A percentile compares a stretch with the other conserved stretches of the same genome.
Conservation (phyloP, 257 asterid species). For the Gardenia jasminoides region DNA sequence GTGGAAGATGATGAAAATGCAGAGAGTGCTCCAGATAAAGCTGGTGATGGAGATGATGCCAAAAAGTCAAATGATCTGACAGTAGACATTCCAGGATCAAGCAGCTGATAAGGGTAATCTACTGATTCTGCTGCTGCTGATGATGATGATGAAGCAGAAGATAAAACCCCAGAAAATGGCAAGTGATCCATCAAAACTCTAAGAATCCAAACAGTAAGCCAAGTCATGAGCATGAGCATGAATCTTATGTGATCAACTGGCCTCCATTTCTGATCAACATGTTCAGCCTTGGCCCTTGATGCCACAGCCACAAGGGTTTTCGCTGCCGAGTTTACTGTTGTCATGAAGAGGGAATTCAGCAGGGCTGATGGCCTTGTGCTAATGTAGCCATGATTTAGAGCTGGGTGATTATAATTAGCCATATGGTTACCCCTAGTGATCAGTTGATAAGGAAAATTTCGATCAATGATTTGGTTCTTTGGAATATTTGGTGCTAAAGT, state of each 20-base stretch:
- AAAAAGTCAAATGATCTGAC: slow-evolving; percentile 7
- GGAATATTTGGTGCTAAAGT: not conserved
- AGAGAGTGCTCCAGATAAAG: too few species aligned
- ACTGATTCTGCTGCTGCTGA: not conserved
- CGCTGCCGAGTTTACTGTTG: slow-evolving; percentile 34
- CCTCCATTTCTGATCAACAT: slow-evolving; percentile 25
- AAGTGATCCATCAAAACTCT: slow-evolving; percentile 33
- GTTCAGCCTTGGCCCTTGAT: slow-evolving; percentile 9
- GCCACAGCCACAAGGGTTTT: slow-evolving; percentile 36
- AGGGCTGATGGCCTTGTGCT: slow-evolving; percentile 30
- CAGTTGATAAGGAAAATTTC: too few species aligned
- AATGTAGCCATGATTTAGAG: slow-evolving; percentile 16
- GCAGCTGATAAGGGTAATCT: not conserved
- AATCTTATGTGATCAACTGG: slow-evolving; percentile 29
- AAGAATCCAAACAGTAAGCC: slow-evolving; percentile 33
- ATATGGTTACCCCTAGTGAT: not conserved
- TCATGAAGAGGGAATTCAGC: slow-evolving; percentile 28
- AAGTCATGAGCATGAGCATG: slow-evolving; percentile 30
- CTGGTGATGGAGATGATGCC: not conserved
- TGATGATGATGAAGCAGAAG: not conserved
- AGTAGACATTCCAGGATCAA: not conserved
- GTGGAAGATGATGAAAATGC: not conserved
- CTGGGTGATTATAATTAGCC: slow-evolving; percentile 14
- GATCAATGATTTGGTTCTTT: not conserved
- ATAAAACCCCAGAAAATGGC: slow-evolving; percentile 5